Evolutionary conservation across 139 green algal genomes (phyloP), one percentile per base, ranked within the genome.

Genomic region (Chlorella sp.): DNA sequence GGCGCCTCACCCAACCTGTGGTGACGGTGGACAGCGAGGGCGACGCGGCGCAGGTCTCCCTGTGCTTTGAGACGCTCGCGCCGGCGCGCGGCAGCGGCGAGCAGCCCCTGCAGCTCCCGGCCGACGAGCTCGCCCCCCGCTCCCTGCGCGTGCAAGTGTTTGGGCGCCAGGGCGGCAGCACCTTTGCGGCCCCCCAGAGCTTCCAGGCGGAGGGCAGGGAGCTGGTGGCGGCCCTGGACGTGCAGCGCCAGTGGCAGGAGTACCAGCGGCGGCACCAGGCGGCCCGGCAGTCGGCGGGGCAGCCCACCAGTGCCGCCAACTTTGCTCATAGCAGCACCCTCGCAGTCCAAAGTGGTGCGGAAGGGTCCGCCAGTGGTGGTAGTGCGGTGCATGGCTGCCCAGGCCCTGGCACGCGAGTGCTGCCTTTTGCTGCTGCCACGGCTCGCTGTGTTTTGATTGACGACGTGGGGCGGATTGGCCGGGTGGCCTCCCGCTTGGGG

Each of bases 271-370:
- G 51, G 16, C 80, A 85, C 80, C 51, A 73, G 68, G 51, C 23
- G 80, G 51, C 68, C 25, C 68, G 65, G 17, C 13, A 47, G 18
- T 64, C 67, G 28, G 62, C 78, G 20, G 62, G 78, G 32, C 78
- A 62, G 62, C 78, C 78, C 18, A 47, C 55, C 3, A 74, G 78
- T n/a, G 38, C 26, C 25, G 39, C 78, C 78, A 83, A 83, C 38
- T 73, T 83, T 60, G 75, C 75, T 69, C 75, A 81, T 55, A 81
- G 78, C 78, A 83, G 78, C 79, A 84, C 64, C 44, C 51, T 84
- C 20, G 26, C 79, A 28, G 64, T 84, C 25, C 20, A 76, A 57
- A 75, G 63, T 39, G 79, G 79, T 83, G 78, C 13, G 78, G 18
- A 3, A n/a, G 23, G 67, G 23, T 30, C 47, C 67, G 47, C n/a